Percentiles rank a stretch among this genome's conserved stretches.
Evolutionary conservation across 129 eudicot genomes (phyloP).

Genomic region (Heracleum sosnowskyi): DNA sequence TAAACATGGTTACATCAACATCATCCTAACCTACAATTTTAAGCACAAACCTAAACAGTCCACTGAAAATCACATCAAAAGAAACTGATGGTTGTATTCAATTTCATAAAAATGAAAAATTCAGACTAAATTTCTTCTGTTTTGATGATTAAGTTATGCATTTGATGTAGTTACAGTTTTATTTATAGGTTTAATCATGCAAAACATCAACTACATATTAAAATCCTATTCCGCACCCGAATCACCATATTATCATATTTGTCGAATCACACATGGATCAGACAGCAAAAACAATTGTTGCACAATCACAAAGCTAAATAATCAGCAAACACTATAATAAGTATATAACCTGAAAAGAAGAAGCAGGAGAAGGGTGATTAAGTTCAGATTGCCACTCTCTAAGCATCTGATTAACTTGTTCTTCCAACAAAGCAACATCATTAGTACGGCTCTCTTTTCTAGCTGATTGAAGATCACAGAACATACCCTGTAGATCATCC

Average conservation of each 20-base stretch:
- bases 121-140: not conserved
- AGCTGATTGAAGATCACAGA: slow-evolving; percentile 75
- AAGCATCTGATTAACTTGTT: slow-evolving; percentile 89
- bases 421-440: slow-evolving; percentile 77
- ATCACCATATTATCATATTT: too few species aligned
- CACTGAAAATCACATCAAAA: not conserved
- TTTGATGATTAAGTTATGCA: not conserved
- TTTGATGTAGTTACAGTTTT: not conserved
- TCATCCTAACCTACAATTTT: not conserved
- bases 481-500: slow-evolving; percentile 83
- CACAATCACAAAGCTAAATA: not conserved
- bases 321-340: not conserved
- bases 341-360: slow-evolving; percentile 53
- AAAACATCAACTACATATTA: too few species aligned
- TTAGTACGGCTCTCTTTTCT: slow-evolving; percentile 78
- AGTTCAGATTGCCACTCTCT: slow-evolving; percentile 93
- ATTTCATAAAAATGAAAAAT: not conserved
- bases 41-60: not conserved
- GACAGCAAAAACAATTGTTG: not conserved
- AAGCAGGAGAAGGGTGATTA: slow-evolving; percentile 83
- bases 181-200: not conserved
- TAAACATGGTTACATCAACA: not conserved
- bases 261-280: not conserved
- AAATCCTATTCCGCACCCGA: too few species aligned
- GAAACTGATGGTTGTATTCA: not conserved